Percentiles rank a stretch among this genome's conserved stretches.
Evolutionary conservation across 192 early-diverging fungal genomes (phyloP).

Genomic region (Podila minutissima): DNA sequence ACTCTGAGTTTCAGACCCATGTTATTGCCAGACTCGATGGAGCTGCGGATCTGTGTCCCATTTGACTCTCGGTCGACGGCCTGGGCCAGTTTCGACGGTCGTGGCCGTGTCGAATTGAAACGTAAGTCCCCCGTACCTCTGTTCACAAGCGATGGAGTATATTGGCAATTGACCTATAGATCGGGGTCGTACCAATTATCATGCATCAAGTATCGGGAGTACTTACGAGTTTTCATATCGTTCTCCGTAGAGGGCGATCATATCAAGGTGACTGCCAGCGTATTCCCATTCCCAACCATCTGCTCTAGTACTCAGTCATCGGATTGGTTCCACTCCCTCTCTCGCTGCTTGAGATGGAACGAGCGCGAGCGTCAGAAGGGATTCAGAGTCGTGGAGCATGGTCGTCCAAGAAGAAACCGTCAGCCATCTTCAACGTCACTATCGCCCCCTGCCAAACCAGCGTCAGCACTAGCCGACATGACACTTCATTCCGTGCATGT

Average conservation of each 20-base stretch:
- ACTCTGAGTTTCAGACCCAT: constrained; percentile 97
- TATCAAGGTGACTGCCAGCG: constrained; percentile 85
- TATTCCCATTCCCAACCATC: constrained; percentile 90
- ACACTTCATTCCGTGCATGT: neutral
- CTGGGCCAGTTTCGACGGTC: constrained; percentile 96
- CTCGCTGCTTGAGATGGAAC: constrained; percentile 93
- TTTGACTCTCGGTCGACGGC: constrained; percentile 86
- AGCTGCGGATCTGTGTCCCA: constrained; percentile 87
- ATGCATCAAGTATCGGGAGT: neutral
- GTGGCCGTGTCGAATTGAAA: constrained; percentile 88
- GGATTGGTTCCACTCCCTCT: constrained; percentile 94
- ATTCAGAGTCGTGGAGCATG: constrained; percentile 65
- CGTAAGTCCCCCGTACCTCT: constrained; percentile 47
- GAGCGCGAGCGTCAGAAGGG: constrained; percentile 89
- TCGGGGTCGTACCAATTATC: too few relatives aligned
- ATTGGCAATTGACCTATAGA: too few relatives aligned
- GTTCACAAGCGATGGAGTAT: too few relatives aligned
- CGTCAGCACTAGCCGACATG: neutral
- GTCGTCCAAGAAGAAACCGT: constrained; percentile 11
- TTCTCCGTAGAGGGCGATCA: constrained; percentile 76
- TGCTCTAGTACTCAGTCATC: constrained; percentile 74
- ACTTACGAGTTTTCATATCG: neutral
- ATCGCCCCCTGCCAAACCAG: constrained; percentile 6
- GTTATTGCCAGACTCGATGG: constrained; percentile 92
- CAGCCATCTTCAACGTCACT: constrained; percentile 19